These are phyloP conservation scores for Yamadazyma scolyti DNA, from an alignment of 805 yeast genomes.

Conservation along the genomic window DNA sequence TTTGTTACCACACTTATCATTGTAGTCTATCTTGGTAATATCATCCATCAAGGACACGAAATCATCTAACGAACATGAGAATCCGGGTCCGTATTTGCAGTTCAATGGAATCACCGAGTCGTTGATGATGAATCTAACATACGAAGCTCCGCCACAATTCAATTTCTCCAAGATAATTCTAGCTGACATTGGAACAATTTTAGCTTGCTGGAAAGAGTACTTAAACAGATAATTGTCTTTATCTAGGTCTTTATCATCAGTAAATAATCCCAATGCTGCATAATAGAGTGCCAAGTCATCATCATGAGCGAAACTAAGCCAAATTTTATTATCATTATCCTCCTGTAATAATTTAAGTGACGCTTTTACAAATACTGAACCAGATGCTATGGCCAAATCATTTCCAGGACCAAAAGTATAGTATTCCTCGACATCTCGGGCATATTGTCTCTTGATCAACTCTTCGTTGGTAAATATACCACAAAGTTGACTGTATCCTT, in stretches of 20 bases:
- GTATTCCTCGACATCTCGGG: conserved; percentile 53
- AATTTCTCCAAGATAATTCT: conserved; percentile 36
- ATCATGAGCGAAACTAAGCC: conserved; percentile 75
- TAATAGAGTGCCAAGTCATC: conserved; percentile 56
- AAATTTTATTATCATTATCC: conserved; percentile 47
- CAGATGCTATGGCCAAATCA: conserved; percentile 52
- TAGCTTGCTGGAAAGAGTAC: too few relatives aligned
- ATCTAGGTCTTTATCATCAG: conserved; percentile 34
- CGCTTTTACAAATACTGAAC: conserved; percentile 49
- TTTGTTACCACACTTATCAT: conserved; percentile 21
- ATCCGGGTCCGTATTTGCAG: conserved; percentile 39
- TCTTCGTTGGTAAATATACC: conserved; percentile 64
- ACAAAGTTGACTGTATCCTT: conserved; percentile 67
- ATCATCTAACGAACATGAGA: conserved; percentile 33
- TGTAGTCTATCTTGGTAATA: conserved; percentile 19
- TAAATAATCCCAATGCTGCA: conserved; percentile 56
- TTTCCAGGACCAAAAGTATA: conserved; percentile 64
- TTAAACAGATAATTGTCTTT: too few relatives aligned
- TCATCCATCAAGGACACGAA: conserved; percentile 15
- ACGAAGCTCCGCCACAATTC: conserved; percentile 21
- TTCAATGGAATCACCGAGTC: conserved; percentile 38
- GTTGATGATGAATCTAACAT: conserved; percentile 34
- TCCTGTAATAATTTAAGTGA: conserved; percentile 45
- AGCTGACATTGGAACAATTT: too few relatives aligned
- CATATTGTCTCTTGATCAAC: conserved; percentile 59